Conservation (phyloP, 352 stramenopile genomes). For the Phytophthora rubi region DNA sequence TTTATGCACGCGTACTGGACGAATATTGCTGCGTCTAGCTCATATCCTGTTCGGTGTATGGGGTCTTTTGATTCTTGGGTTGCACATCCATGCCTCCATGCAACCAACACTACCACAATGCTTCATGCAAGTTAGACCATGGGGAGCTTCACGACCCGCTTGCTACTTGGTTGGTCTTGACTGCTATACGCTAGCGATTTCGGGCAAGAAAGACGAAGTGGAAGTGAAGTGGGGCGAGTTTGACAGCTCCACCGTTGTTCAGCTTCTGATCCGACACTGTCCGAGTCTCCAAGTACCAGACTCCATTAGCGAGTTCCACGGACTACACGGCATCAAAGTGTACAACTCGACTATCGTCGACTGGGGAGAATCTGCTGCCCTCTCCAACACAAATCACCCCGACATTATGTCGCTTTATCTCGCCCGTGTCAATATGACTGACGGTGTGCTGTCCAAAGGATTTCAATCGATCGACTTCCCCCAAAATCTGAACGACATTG, state of each 20-base stretch:
- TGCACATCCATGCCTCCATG: constrained; percentile 18
- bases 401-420: constrained; percentile 35
- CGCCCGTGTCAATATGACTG: constrained; percentile 30
- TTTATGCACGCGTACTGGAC: neutral
- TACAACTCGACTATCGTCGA: constrained; percentile 43
- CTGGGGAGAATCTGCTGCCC: constrained; percentile 28
- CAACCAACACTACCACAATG: constrained; percentile 15
- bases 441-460: constrained; percentile 26
- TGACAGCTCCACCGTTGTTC: constrained; percentile 25
- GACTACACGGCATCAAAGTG: constrained; percentile 27
- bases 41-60: constrained; percentile 11
- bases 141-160: constrained; percentile 20
- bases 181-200: constrained; percentile 21
- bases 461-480: constrained; percentile 40
- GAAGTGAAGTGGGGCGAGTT: constrained; percentile 16
- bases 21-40: neutral
- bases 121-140: constrained; percentile 29
- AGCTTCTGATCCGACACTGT: constrained; percentile 42
- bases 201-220: constrained; percentile 14
- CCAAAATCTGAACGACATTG: constrained; percentile 30
- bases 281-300: constrained; percentile 24
- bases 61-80: constrained; percentile 18
- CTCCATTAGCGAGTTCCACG: constrained; percentile 20
- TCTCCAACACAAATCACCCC: constrained; percentile 14
- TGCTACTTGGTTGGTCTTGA: constrained; percentile 40